phyloP scores from a whole-genome alignment of 2,329 filamentous ascomycete genomes.

The Diaporthe humulicola region DNA sequence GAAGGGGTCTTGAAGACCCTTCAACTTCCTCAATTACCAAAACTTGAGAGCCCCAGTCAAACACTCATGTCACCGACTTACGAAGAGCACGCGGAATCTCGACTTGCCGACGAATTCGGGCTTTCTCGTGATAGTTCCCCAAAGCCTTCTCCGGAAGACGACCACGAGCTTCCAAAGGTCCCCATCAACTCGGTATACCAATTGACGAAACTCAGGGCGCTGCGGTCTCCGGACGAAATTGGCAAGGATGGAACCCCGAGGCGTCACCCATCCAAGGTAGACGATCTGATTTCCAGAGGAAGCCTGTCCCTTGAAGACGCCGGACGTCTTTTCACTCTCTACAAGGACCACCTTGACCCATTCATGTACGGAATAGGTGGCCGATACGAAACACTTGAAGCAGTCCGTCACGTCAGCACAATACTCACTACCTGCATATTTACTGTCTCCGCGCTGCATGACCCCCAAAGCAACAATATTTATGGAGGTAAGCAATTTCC shows the following conservation, averaged over 20 bases:
- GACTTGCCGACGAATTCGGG: not conserved
- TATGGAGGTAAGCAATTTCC: constrained; percentile 28
- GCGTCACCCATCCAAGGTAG: not conserved
- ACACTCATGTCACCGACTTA: not conserved
- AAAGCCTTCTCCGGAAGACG: constrained; percentile 36
- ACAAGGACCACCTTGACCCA: constrained; percentile 63
- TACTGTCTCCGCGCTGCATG: constrained; percentile 60
- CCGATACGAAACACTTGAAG: constrained; percentile 62
- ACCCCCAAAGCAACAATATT: constrained; percentile 36
- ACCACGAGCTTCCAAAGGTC: constrained; percentile 53
- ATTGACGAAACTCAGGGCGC: constrained; percentile 1
- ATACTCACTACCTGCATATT: constrained; percentile 65
- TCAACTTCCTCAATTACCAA: constrained; percentile 10
- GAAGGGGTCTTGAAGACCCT: constrained; percentile 41
- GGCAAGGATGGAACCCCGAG: not conserved
- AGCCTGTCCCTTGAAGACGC: constrained; percentile 61
- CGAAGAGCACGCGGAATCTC: constrained; percentile 2
- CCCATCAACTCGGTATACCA: constrained; percentile 46
- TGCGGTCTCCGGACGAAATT: not conserved
- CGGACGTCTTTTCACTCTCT: constrained; percentile 64
- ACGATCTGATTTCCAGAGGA: constrained; percentile 55
- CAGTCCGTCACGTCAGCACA: constrained; percentile 66
- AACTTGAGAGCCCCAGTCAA: not conserved
- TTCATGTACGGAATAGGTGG: constrained; percentile 65
- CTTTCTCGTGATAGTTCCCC: not conserved